Conservation (phyloP, 2,329 filamentous ascomycete species). For the Talaromyces sp. region DNA sequence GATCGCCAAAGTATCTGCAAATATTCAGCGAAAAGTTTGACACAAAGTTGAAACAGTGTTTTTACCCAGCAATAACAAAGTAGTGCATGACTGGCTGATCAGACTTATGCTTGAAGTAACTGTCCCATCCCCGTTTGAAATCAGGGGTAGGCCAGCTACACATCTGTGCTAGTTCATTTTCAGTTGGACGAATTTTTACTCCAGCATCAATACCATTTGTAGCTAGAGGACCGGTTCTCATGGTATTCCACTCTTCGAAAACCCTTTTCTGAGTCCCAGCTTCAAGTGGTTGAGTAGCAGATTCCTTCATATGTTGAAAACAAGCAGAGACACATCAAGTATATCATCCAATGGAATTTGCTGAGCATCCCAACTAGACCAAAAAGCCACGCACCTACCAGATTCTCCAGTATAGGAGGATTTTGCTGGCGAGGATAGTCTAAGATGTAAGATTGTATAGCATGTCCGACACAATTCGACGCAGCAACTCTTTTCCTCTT, state of each 20-base stretch:
- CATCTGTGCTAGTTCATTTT: conserved; percentile 65
- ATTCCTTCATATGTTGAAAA: not conserved
- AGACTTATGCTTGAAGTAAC: conserved; percentile 78
- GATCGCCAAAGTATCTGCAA: conserved; percentile 41
- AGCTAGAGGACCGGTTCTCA: conserved; percentile 72
- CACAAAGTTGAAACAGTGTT: not conserved
- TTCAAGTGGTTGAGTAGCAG: not conserved
- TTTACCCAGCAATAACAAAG: conserved; percentile 64
- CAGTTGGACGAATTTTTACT: conserved; percentile 70
- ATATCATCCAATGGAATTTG: not conserved
- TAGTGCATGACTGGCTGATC: conserved; percentile 89
- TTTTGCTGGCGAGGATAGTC: too few species aligned
- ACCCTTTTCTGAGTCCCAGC: conserved; percentile 60
- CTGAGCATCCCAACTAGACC: too few species aligned
- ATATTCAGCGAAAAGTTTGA: not conserved
- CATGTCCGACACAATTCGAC: too few species aligned
- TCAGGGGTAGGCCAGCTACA: conserved; percentile 70
- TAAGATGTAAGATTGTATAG: too few species aligned
- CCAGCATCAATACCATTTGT: conserved; percentile 79
- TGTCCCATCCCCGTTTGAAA: conserved; percentile 72
- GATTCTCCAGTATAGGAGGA: too few species aligned
- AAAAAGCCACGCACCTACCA: too few species aligned
- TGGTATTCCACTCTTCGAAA: conserved; percentile 73
- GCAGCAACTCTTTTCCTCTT: too few species aligned
- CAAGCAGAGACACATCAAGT: not conserved